These are phyloP conservation scores for Pythium rishiriense DNA, from an alignment of 352 stramenopile species.

Conservation along the genomic window DNA sequence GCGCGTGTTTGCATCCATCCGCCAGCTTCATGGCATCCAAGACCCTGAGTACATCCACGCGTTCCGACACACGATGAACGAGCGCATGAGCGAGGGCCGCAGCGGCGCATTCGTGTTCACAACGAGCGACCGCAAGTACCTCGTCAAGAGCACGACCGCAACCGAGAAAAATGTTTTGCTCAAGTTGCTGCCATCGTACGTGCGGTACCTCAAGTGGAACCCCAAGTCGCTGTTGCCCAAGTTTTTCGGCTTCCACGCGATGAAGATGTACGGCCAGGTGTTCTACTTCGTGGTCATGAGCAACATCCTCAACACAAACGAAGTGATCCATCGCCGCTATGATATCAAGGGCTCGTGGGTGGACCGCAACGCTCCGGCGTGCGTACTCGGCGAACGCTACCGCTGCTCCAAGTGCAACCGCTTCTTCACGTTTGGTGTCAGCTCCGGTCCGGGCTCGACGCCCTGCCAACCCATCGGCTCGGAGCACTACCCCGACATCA, in stretches of 20 bases:
- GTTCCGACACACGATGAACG: conserved; percentile 84
- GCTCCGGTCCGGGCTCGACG: conserved; percentile 26
- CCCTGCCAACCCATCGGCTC: conserved; percentile 56
- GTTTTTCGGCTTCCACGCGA: conserved; percentile 88
- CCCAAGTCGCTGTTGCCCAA: conserved; percentile 84
- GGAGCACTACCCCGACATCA: conserved; percentile 84
- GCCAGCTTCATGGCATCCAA: conserved; percentile 61
- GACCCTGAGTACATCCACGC: conserved; percentile 79
- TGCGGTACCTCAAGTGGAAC: conserved; percentile 89
- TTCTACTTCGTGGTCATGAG: conserved; percentile 94
- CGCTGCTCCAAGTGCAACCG: conserved; percentile 85
- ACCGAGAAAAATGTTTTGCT: conserved; percentile 82
- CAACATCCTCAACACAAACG: conserved; percentile 85
- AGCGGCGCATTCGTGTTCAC: conserved; percentile 91
- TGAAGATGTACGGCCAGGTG: conserved; percentile 91
- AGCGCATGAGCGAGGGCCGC: conserved; percentile 87
- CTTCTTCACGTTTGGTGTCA: conserved; percentile 77
- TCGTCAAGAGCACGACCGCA: conserved; percentile 89
- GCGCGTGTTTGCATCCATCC: conserved; percentile 76
- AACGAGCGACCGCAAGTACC: conserved; percentile 85
- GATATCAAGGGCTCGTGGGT: conserved; percentile 93
- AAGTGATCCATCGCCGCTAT: conserved; percentile 87
- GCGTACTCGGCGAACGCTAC: conserved; percentile 74
- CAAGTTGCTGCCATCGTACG: conserved; percentile 78
- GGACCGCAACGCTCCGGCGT: conserved; percentile 79